These are phyloP conservation scores for Tephrocybe sp. DNA, from an alignment of 768 basidiomycete genomes.

Conservation along the genomic window DNA sequence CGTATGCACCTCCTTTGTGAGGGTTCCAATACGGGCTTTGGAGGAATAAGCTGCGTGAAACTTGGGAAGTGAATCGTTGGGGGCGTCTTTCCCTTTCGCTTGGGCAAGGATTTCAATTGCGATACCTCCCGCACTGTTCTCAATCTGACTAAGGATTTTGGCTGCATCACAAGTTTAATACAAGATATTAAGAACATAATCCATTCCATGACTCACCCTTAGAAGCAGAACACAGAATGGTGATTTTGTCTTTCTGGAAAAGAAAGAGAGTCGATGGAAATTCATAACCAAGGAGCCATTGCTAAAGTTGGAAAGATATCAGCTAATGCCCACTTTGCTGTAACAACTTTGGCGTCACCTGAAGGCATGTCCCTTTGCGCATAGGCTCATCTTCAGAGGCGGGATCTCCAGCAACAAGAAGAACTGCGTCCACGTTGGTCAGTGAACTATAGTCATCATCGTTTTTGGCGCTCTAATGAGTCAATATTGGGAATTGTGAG, in stretches of 20 bases:
- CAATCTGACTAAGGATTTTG: constrained; percentile 80
- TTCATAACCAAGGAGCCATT: constrained; percentile 96
- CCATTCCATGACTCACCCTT: constrained; percentile 57
- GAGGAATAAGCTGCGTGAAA: constrained; percentile 63
- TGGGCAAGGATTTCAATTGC: constrained; percentile 76
- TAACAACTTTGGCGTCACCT: constrained; percentile 44
- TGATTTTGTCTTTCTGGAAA: constrained; percentile 73
- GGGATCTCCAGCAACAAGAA: constrained; percentile 75
- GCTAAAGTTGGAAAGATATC: constrained; percentile 45
- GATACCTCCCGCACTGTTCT: constrained; percentile 51
- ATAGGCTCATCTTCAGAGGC: constrained; percentile 86
- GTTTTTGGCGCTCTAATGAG: constrained; percentile 54
- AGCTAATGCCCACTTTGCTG: constrained; percentile 6
- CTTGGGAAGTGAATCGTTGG: constrained; percentile 70
- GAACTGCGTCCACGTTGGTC: constrained; percentile 64
- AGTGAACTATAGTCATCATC: constrained; percentile 73
- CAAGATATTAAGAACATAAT: neutral
- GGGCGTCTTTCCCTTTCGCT: constrained; percentile 75
- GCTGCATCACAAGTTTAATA: constrained; percentile 42
- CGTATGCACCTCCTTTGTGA: constrained; percentile 78
- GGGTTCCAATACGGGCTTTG: constrained; percentile 64
- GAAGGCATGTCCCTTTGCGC: constrained; percentile 87
- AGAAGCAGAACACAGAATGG: constrained; percentile 80
- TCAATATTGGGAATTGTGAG: constrained; percentile 12
- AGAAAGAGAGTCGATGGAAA: constrained; percentile 92